Evolutionary conservation across 1,139 yeast genomes (phyloP).

Genomic region (Saccharomyces hybrid): DNA sequence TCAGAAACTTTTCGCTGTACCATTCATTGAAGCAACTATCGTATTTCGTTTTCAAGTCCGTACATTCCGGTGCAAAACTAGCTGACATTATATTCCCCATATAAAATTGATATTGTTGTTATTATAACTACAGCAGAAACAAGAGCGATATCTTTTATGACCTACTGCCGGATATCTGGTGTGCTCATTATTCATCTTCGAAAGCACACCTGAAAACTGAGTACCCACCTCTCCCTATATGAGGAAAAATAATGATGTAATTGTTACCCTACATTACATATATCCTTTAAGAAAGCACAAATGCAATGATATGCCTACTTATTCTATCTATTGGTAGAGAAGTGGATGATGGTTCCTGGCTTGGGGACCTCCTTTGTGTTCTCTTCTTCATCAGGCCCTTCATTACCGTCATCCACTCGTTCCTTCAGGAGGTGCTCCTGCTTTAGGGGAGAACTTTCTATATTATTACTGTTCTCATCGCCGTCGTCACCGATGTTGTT

Average conservation of each 20-base stretch:
- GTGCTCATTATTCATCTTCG: too few species aligned
- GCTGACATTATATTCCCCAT: constrained; percentile 83
- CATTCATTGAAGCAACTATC: constrained; percentile 91
- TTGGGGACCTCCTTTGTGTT: constrained; percentile 17
- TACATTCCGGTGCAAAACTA: constrained; percentile 96
- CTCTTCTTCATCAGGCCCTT: constrained; percentile 8
- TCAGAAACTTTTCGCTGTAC: constrained; percentile 69
- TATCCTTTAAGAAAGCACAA: not conserved
- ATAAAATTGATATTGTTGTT: not conserved
- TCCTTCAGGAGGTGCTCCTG: constrained; percentile 1
- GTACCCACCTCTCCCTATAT: not conserved
- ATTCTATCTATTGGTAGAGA: constrained; percentile 9
- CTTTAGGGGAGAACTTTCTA: constrained; percentile 19
- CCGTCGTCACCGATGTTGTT: not conserved
- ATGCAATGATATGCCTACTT: not conserved
- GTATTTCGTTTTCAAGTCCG: constrained; percentile 72
- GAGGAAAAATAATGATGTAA: not conserved
- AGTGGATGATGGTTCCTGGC: constrained; percentile 20
- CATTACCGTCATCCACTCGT: not conserved
- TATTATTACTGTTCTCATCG: constrained; percentile 1
- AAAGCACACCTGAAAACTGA: too few species aligned
- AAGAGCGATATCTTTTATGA: not conserved
- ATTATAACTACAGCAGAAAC: not conserved
- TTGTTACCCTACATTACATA: not conserved
- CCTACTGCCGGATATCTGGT: not conserved